Evolutionary conservation across 768 basidiomycete genomes (phyloP).

Genomic region (Lactarius sp.): DNA sequence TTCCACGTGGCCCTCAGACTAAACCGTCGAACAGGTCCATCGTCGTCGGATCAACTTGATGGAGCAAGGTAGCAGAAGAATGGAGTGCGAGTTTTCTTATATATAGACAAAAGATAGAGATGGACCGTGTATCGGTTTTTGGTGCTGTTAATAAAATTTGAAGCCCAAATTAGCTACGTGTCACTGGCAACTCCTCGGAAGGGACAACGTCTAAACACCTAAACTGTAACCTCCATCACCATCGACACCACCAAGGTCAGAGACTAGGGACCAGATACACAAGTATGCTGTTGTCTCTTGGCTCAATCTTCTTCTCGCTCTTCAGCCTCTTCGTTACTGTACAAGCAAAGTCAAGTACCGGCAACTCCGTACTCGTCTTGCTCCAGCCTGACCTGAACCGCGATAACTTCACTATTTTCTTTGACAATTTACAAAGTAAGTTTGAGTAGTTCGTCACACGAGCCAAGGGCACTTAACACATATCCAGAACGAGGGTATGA

Average conservation of each 20-base stretch:
- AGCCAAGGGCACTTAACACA: constrained; percentile 11
- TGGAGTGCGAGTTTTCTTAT: too few species aligned
- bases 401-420: constrained; percentile 77
- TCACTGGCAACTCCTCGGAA: neutral
- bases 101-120: too few species aligned
- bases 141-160: neutral
- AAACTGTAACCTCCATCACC: neutral
- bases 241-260: constrained; percentile 1
- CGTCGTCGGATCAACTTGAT: too few species aligned
- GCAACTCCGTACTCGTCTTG: constrained; percentile 78
- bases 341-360: constrained; percentile 68
- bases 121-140: neutral
- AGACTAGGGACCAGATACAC: constrained; percentile 6
- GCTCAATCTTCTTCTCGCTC: constrained; percentile 30
- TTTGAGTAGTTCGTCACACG: neutral
- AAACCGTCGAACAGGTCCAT: too few species aligned
- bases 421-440: constrained; percentile 68
- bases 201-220: neutral
- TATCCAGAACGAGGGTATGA: constrained; percentile 72
- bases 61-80: too few species aligned
- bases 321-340: constrained; percentile 30
- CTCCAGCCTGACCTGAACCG: constrained; percentile 67
- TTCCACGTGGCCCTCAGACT: neutral
- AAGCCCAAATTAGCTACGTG: neutral
- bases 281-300: constrained; percentile 30